Conservation (phyloP, 2,329 filamentous ascomycete species). For the Cladosporium sp. region DNA sequence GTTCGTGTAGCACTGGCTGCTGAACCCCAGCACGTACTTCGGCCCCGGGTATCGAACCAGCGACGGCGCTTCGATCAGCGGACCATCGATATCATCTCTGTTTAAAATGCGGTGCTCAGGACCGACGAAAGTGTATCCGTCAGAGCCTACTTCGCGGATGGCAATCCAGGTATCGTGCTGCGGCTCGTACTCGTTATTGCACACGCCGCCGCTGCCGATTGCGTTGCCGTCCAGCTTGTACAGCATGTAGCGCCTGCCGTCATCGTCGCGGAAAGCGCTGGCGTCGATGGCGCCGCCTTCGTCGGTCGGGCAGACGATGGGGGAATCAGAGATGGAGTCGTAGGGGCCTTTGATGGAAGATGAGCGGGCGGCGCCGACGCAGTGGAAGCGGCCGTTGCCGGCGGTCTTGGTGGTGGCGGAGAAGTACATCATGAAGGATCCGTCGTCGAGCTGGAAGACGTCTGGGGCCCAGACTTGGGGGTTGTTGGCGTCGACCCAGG, state of each 20-base stretch:
- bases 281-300: conserved; percentile 34
- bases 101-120: conserved; percentile 24
- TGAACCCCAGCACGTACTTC: conserved; percentile 32
- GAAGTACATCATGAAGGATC: conserved; percentile 34
- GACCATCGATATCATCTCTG: conserved; percentile 28
- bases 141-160: conserved; percentile 29
- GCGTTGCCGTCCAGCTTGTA: conserved; percentile 36
- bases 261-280: conserved; percentile 29
- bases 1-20: conserved; percentile 28
- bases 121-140: conserved; percentile 30
- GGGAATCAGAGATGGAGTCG: conserved; percentile 24
- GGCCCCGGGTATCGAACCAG: conserved; percentile 26
- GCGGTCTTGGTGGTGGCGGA: conserved; percentile 29
- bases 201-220: conserved; percentile 29
- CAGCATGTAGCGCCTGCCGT: conserved; percentile 27
- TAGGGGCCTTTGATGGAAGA: conserved; percentile 30
- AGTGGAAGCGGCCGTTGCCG: conserved; percentile 28
- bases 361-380: conserved; percentile 30
- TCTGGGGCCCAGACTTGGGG: conserved; percentile 40
- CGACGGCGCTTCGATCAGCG: conserved; percentile 31
- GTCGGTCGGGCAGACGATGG: conserved; percentile 30
- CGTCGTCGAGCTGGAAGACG: conserved; percentile 29
- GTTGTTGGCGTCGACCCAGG: conserved; percentile 31
- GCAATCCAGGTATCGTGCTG: conserved; percentile 30
- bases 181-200: conserved; percentile 28